A percentile compares a stretch with the other conserved stretches of the same genome.
Conservation (phyloP, 1,139 yeast genomes). For the Schizosaccharomyces versatilis region DNA sequence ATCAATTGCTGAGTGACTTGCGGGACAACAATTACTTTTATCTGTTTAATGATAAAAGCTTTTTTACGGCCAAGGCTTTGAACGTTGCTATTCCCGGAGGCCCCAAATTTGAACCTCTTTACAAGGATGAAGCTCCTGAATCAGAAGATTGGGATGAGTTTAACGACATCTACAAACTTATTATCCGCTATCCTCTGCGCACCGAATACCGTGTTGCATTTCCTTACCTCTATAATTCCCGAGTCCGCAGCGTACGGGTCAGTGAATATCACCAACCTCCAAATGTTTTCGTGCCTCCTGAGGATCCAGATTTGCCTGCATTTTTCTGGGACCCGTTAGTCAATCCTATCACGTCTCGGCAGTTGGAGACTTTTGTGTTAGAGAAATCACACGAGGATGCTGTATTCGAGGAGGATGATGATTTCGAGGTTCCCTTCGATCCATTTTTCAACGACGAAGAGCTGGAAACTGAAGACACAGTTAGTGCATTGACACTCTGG, state of each 20-base stretch:
- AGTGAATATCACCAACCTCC: conserved; percentile 44
- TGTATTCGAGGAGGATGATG: conserved; percentile 18
- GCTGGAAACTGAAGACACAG: conserved; percentile 28
- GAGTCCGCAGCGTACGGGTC: conserved; percentile 41
- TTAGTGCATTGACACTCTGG: conserved; percentile 41
- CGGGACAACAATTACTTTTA: conserved; percentile 38
- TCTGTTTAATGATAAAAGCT: conserved; percentile 53
- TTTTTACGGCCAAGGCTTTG: conserved; percentile 75
- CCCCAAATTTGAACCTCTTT: conserved; percentile 84
- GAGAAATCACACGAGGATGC: conserved; percentile 15
- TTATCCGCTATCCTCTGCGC: conserved; percentile 51
- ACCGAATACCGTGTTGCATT: conserved; percentile 73
- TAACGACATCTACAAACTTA: conserved; percentile 67
- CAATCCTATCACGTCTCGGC: conserved; percentile 33
- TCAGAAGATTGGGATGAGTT: conserved; percentile 56
- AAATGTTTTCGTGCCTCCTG: conserved; percentile 26
- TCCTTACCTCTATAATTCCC: conserved; percentile 65
- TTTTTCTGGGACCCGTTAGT: conserved; percentile 33
- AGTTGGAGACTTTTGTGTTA: conserved; percentile 14
- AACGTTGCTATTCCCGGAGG: conserved; percentile 84
- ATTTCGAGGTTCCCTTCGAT: conserved; percentile 22
- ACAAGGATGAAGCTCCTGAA: conserved; percentile 41
- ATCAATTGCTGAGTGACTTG: conserved; percentile 41
- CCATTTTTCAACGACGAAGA: conserved; percentile 31
- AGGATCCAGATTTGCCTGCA: conserved; percentile 32